A percentile compares a stretch with the other conserved stretches of the same genome.
Conservation (phyloP, 352 stramenopile species). For the Pythium monospermum region DNA sequence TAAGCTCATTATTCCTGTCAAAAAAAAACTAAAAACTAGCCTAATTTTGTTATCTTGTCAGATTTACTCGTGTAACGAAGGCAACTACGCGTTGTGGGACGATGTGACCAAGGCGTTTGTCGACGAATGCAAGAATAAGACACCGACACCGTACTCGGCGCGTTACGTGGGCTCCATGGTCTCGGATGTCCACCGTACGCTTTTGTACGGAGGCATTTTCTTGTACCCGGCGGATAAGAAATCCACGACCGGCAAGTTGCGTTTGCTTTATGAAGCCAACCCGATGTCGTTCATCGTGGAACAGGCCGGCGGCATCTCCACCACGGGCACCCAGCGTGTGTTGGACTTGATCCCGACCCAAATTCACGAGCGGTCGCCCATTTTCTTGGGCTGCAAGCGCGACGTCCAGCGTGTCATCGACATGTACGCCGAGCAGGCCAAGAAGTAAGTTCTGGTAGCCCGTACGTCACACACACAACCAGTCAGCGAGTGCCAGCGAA, state of each 20-base stretch:
- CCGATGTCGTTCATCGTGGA: constrained; percentile 99
- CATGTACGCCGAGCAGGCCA: constrained; percentile 64
- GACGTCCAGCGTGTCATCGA: constrained; percentile 80
- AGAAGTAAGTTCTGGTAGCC: constrained; percentile 27
- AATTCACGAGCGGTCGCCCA: constrained; percentile 97
- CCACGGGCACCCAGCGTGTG: constrained; percentile 91
- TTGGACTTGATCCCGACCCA: constrained; percentile 92
- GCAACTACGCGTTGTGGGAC: constrained; percentile 96
- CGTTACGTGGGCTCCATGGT: constrained; percentile 99
- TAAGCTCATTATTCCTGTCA: constrained; percentile 9
- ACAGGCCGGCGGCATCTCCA: constrained; percentile 94
- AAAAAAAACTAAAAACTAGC: too few species aligned
- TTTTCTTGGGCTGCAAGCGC: constrained; percentile 94
- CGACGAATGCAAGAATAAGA: constrained; percentile 82
- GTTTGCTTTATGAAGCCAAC: constrained; percentile 98
- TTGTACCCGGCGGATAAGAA: constrained; percentile 97
- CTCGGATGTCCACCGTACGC: constrained; percentile 97
- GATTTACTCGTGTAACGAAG: constrained; percentile 99
- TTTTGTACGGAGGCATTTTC: constrained; percentile 98
- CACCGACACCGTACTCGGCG: constrained; percentile 72
- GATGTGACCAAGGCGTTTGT: constrained; percentile 87
- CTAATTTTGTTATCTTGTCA: constrained; percentile 13
- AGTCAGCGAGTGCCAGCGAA: too few species aligned
- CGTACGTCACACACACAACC: too few species aligned
- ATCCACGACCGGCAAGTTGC: constrained; percentile 91